Evolutionary conservation across 495 filamentous ascomycete genomes (phyloP).

Genomic region (Lophiostoma macrostomum): DNA sequence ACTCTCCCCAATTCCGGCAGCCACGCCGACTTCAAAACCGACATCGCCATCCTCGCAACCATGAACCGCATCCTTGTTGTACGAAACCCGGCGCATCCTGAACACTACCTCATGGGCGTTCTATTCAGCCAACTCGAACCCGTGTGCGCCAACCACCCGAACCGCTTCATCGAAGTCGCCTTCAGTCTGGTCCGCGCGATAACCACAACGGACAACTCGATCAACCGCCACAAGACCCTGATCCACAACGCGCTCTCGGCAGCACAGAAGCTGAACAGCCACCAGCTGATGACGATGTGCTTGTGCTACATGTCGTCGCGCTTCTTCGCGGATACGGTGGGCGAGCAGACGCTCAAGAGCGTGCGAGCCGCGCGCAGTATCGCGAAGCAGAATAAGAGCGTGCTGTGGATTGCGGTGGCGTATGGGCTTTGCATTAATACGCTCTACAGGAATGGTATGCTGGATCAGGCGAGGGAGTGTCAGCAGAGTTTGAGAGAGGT

Average conservation of each 20-base stretch:
- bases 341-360: constrained; percentile 87
- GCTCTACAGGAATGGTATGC: constrained; percentile 67
- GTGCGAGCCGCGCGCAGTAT: constrained; percentile 69
- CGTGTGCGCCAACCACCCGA: constrained; percentile 64
- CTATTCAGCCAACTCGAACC: constrained; percentile 65
- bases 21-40: constrained; percentile 55
- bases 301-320: constrained; percentile 80
- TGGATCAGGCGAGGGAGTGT: constrained; percentile 55
- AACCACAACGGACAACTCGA: constrained; percentile 40
- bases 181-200: constrained; percentile 75
- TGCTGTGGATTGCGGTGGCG: constrained; percentile 81
- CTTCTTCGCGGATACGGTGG: constrained; percentile 82
- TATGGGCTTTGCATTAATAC: constrained; percentile 75
- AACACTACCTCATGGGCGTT: constrained; percentile 46
- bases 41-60: constrained; percentile 71
- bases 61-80: constrained; percentile 84
- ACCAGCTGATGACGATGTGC: constrained; percentile 74
- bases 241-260: constrained; percentile 64
- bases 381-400: constrained; percentile 70
- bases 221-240: constrained; percentile 72
- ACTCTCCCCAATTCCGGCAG: constrained; percentile 44
- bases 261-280: constrained; percentile 56
- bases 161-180: constrained; percentile 71
- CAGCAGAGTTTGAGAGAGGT: constrained; percentile 21
- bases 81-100: constrained; percentile 56